Conservation (phyloP, 345 rosid species). For the Dipteronia sinensis region DNA sequence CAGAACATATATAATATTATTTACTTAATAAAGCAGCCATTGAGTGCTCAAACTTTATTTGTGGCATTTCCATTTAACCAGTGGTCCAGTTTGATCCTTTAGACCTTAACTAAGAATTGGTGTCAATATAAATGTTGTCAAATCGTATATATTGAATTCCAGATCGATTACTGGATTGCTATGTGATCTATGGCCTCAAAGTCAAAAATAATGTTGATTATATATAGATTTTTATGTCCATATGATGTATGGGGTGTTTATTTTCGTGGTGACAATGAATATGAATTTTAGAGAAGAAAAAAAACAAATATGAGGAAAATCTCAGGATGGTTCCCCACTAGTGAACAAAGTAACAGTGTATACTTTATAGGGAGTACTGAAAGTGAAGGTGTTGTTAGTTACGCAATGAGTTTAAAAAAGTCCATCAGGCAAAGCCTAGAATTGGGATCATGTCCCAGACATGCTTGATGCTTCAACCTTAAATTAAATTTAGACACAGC, state of each 20-base stretch:
- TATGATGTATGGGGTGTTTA: neutral
- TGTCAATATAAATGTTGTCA: too few relatives aligned
- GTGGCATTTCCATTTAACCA: neutral
- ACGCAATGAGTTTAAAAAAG: neutral
- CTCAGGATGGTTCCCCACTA: neutral
- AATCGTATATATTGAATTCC: neutral
- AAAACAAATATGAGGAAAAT: neutral
- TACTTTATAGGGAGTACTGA: neutral
- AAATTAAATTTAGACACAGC: neutral
- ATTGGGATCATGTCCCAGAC: constrained; percentile 16
- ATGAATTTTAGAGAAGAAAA: neutral
- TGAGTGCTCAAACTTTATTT: too few relatives aligned
- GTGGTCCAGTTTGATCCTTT: too few relatives aligned
- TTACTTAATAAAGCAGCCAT: too few relatives aligned
- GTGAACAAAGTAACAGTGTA: neutral
- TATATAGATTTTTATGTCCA: neutral
- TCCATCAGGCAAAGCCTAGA: constrained; percentile 4
- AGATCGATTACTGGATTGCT: neutral
- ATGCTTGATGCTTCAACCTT: neutral
- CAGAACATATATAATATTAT: too few relatives aligned
- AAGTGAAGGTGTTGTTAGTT: neutral
- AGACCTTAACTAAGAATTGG: too few relatives aligned
- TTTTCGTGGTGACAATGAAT: too few relatives aligned
- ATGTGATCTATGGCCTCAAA: neutral
- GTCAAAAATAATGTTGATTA: neutral